Conservation (phyloP, 1,284 basidiomycete genomes). For the Chalciporus sp. region DNA sequence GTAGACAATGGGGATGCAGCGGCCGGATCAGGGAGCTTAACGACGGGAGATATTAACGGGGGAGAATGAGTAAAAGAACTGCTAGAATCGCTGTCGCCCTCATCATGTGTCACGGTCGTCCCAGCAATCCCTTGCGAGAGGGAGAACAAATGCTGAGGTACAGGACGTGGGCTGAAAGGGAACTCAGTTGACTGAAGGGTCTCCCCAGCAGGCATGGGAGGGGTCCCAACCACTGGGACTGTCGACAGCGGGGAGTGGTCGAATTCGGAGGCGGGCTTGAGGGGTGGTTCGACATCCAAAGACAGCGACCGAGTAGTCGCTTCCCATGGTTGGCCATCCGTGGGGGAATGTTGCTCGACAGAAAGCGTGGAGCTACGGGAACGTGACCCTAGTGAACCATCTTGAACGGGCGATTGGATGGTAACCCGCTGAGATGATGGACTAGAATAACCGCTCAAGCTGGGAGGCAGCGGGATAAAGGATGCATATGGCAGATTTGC, state of each 20-base stretch:
- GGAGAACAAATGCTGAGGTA: constrained; percentile 20
- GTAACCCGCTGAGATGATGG: constrained; percentile 29
- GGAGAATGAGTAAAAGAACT: constrained; percentile 32
- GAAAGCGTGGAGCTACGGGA: constrained; percentile 37
- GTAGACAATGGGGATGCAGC: constrained; percentile 25
- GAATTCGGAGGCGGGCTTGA: constrained; percentile 21
- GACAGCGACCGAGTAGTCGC: constrained; percentile 12
- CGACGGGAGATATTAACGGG: constrained; percentile 32
- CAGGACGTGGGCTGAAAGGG: constrained; percentile 36
- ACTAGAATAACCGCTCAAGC: constrained; percentile 33
- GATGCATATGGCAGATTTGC: constrained; percentile 28
- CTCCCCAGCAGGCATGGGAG: constrained; percentile 19
- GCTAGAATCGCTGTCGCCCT: constrained; percentile 21
- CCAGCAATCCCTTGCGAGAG: constrained; percentile 22
- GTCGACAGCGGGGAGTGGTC: constrained; percentile 37
- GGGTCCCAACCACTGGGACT: constrained; percentile 35
- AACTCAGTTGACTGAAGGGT: constrained; percentile 16
- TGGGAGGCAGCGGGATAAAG: constrained; percentile 34
- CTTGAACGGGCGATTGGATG: constrained; percentile 9
- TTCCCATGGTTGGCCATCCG: constrained; percentile 21
- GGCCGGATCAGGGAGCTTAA: constrained; percentile 32
- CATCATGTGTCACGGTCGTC: constrained; percentile 14
- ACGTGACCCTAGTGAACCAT: constrained; percentile 22
- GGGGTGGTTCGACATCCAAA: constrained; percentile 9
- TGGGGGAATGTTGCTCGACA: constrained; percentile 33